Evolutionary conservation across 768 basidiomycete species (phyloP), one percentile per base, ranked within the genome.

Genomic region (Saitozyma podzolica): DNA sequence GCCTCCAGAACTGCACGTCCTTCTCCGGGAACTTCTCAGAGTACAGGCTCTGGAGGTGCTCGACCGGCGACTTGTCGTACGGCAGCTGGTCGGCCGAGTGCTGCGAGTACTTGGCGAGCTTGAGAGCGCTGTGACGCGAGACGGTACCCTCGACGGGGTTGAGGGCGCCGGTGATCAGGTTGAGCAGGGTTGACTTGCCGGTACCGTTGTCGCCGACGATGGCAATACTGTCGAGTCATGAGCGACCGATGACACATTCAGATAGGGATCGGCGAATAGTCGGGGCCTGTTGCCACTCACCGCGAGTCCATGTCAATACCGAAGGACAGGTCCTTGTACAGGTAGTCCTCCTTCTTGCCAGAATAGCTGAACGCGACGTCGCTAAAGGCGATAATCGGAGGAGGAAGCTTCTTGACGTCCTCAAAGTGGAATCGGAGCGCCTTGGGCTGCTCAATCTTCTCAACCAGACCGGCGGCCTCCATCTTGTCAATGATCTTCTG

Each of bases 401-500:
- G 95, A 0, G 95, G 95, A 8, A 99, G 86, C 80, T 88, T 93
- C 72, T 85, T 84, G 66, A 97, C 86, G 72, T 95, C 92, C 80
- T 98, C 95, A 73, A 98, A 99, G 85, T 95, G 88, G 86, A 98
- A 99, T 55, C 86, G 84, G 41, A 99, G 83, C 14, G 86, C 86
- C 70, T 85, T 87, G 42, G 85, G 84, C 4, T 79, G 78, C 76
- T 94, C 92, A 62, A 96, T 82, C 82, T 92, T 92, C 81, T 99
- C 92, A 76, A 99, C 85, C 49, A 99, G 84, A 65, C 95, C 95
- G 13, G 94, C 95, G 37, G 95, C 95, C 84, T 99, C 96, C 95
- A 99, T 99, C 86, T 99, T 99, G 84, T 99, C 95, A 81, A 99
- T 95, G 67, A 99, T 98, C 86, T 99, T 99, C 81, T 99, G 95